Evolutionary conservation across 352 stramenopile genomes (phyloP).

Genomic region (Globisporangium rhizosaccharum): DNA sequence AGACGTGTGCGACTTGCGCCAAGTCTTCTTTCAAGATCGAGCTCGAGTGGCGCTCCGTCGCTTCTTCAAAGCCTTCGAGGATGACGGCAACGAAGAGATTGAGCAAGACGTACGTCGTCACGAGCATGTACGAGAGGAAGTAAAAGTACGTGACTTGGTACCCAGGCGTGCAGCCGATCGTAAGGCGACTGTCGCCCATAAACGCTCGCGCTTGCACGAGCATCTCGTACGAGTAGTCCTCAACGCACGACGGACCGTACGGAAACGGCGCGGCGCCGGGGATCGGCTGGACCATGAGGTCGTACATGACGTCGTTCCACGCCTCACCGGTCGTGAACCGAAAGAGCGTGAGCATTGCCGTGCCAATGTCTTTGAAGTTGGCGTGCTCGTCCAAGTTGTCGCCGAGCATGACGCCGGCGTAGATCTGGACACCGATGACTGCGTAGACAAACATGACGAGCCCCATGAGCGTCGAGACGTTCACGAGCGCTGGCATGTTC

Average conservation of each 20-base stretch:
- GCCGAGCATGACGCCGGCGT: conserved; percentile 45
- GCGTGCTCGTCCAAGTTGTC: conserved; percentile 46
- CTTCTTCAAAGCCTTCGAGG: conserved; percentile 71
- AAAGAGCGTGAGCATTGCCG: conserved; percentile 60
- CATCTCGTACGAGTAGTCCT: conserved; percentile 28
- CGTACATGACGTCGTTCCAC: conserved; percentile 82
- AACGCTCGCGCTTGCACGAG: conserved; percentile 21
- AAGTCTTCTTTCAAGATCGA: conserved; percentile 37
- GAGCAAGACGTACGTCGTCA: conserved; percentile 65
- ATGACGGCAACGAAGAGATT: conserved; percentile 83
- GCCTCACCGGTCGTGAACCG: conserved; percentile 62
- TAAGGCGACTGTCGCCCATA: conserved; percentile 21
- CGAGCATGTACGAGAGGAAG: conserved; percentile 60
- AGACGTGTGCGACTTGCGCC: conserved; percentile 17
- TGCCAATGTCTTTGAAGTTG: conserved; percentile 59
- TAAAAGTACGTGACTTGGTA: conserved; percentile 48
- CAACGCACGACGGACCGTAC: conserved; percentile 31
- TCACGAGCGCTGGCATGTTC: conserved; percentile 68
- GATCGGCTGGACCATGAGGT: conserved; percentile 39
- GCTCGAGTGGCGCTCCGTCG: conserved; percentile 31
- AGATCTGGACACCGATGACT: conserved; percentile 74
- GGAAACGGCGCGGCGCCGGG: conserved; percentile 16
- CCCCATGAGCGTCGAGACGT: conserved; percentile 62
- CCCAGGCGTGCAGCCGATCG: conserved; percentile 34
- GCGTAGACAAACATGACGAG: conserved; percentile 79